These are phyloP conservation scores for Vaccinium darrowii DNA, from an alignment of 148 eudicot genomes.

Conservation along the genomic window DNA sequence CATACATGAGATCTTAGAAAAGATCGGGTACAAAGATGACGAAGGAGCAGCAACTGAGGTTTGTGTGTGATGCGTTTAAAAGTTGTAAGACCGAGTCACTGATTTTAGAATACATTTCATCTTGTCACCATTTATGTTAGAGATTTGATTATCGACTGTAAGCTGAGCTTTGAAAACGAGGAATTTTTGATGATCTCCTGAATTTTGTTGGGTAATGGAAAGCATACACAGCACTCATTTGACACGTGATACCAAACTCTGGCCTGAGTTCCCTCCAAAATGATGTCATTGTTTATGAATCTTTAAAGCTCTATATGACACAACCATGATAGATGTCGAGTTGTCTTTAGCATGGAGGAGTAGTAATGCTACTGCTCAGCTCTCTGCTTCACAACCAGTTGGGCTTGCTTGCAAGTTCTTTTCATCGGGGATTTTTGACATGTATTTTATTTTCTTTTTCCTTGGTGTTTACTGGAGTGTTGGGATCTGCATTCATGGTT, in stretches of 20 bases:
- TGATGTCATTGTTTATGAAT: not conserved
- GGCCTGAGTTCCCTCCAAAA: not conserved
- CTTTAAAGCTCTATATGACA: not conserved
- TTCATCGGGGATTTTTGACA: not conserved
- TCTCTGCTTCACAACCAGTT: not conserved
- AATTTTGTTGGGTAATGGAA: not conserved
- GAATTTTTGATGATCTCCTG: not conserved
- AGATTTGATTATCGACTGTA: not conserved
- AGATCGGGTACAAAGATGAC: constrained; percentile 83
- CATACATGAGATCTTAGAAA: constrained; percentile 80
- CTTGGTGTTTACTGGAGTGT: not conserved
- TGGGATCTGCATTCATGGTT: not conserved
- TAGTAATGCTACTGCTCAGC: not conserved
- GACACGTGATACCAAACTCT: not conserved
- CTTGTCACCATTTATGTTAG: not conserved
- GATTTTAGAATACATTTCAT: not conserved
- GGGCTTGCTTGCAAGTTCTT: not conserved
- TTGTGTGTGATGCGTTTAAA: constrained; percentile 21
- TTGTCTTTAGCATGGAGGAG: not conserved
- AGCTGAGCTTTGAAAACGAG: not conserved
- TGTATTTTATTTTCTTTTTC: not conserved
- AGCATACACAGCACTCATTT: not conserved
- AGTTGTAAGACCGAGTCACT: not conserved
- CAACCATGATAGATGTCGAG: not conserved
- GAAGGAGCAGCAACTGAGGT: constrained; percentile 99